Evolutionary conservation across 2,329 filamentous ascomycete species (phyloP).

Genomic region (Mariannaea sp.): DNA sequence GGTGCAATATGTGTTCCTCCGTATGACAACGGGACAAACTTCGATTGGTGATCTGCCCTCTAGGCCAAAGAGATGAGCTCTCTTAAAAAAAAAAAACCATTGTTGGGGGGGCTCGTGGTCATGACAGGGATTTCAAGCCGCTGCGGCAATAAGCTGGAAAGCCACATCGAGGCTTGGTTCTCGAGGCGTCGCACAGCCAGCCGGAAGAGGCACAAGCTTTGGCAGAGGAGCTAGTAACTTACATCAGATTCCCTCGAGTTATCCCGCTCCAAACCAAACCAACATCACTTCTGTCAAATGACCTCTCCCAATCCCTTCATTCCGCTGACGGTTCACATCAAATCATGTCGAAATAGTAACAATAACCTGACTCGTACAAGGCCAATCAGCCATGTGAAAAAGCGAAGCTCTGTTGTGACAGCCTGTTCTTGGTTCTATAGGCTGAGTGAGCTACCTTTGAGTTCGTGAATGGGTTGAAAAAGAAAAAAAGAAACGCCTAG

Average conservation of each 20-base stretch:
- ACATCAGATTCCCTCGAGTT: not conserved
- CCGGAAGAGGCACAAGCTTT: slow-evolving; percentile 8
- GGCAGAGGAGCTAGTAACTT: slow-evolving; percentile 3
- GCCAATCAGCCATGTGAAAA: slow-evolving; percentile 9
- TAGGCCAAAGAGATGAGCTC: too few species aligned
- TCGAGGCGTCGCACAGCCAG: too few species aligned
- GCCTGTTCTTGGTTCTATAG: slow-evolving; percentile 18
- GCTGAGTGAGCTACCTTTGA: slow-evolving; percentile 6
- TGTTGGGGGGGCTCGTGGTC: not conserved
- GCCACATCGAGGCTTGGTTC: slow-evolving; percentile 1
- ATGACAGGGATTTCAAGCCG: slow-evolving; percentile 9
- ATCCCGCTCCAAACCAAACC: slow-evolving; percentile 28
- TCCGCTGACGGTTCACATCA: slow-evolving; percentile 3
- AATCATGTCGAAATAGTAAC: not conserved
- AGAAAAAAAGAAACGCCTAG: slow-evolving; percentile 30
- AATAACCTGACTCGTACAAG: not conserved
- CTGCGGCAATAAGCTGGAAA: not conserved
- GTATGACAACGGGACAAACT: slow-evolving; percentile 1
- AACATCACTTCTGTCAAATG: slow-evolving; percentile 3
- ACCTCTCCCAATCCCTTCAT: slow-evolving; percentile 24
- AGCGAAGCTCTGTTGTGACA: slow-evolving; percentile 16
- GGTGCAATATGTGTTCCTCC: slow-evolving; percentile 23
- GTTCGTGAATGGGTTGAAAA: slow-evolving; percentile 5
- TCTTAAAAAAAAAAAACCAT: slow-evolving; percentile 1
- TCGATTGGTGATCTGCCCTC: not conserved